Base-by-base conservation (phyloP, 768 basidiomycete genomes). In the Clavaria fumosa region DNA sequence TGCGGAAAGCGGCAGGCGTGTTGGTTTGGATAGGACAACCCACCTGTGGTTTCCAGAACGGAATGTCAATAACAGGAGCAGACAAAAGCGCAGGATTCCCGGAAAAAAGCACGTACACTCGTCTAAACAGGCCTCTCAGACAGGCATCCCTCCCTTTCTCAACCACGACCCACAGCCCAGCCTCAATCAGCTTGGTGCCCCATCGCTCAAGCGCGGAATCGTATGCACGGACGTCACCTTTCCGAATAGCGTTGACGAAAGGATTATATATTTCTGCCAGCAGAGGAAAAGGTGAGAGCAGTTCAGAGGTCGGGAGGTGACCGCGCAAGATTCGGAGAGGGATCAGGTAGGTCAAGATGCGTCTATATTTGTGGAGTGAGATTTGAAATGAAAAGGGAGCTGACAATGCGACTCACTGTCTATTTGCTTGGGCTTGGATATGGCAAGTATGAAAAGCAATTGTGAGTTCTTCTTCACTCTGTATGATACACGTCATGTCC, bases 111-210 rank as follows among this genome's bases (percentile, higher is more conserved):
- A 69, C 77, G 42, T 52, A 84, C 80, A 78, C 75, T 56, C 69
- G 61, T 43, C 80, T 67, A 58, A 96, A 88, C 23, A 93, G 57
- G 5, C 82, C 72, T 33, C 93, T 63, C 37, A 96, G 61, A 50
- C 86, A 91, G 3, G 85, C 65, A 54, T 95, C 90, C 27, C 93
- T 62, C 6, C 82, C 88, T 43, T 78, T 76, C 57, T 97, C 93
- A 1, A 96, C 62, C 1, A 80, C 78, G 9, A 95, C 66, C 68
- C 78, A 90, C 5, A 89, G 64, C 44, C 85, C 91, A 33, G 90
- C 67, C 36, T 84, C 79, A n/a, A 95, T 71, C 4, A 96, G 67
- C 30, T 77, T 60, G 33, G 66, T 61, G 52, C 93, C 84, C 59
- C 62, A 69, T 35, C 56, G 63, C 43, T 78, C 74, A 11, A 99